Base-by-base conservation (phyloP, 345 rosid species). In the Anastatica hierochuntica region DNA sequence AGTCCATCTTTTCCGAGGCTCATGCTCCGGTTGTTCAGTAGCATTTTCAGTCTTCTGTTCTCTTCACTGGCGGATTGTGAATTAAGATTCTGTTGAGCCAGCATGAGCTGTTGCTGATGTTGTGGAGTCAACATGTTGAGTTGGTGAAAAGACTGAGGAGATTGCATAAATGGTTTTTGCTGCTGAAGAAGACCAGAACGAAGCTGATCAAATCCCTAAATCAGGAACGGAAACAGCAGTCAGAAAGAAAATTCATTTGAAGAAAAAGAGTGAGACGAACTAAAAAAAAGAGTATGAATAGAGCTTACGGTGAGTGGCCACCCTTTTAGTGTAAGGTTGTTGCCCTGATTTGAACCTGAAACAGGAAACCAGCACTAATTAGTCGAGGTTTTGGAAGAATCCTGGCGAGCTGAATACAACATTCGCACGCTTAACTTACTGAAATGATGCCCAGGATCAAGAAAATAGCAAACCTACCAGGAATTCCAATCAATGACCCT, bases 101-200 rank as follows among this genome's bases (percentile, higher is more conserved):
- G 79, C 81, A 92, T 58, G 63, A 92, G 90, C 70, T 90, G 97
- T 67, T 88, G 97, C 69, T 83, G 98, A 50, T 90, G 98, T 51
- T 87, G 98, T 11, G 90, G 95, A 37, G 87, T 43, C 71, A 88
- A 46, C 96, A 88, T 88, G 76, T 83, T 95, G 66, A 88, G 76
- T 62, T 79, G 95, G 63, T 81, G 92, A 73, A 79, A 90, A 24
- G 96, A 77, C 70, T 84, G 96, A 34, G 88, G 88, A 60, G 87
- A 68, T 75, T 85, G 98, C 56, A 92, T 79, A 71, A 74, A 92
- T 63, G 96, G 72, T 64, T 92, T 92, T 71, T 82, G 95, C 63
- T 59, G 94, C 53, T 82, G 98, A 54, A 84, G 95, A 21, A 76
- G 59, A 47, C 95, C 90, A 64, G 90, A 21, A 24, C 84, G 83